Base-by-base conservation (phyloP, 306 rosid genomes). In the Rosa chinensis region DNA sequence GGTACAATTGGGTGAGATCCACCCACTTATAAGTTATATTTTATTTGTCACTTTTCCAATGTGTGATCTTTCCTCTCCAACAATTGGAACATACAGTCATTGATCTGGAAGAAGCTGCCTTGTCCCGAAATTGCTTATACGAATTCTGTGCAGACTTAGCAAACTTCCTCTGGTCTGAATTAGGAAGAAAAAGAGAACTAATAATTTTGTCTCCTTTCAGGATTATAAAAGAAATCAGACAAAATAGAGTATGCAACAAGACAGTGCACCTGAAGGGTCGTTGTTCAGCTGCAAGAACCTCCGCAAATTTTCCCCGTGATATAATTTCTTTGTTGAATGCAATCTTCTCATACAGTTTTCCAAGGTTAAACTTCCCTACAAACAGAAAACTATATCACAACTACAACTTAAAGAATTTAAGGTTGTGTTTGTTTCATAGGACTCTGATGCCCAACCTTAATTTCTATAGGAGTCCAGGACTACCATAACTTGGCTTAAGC, bases 311-410 rank as follows among this genome's bases (percentile, higher is more conserved):
- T 85, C 99, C 99, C 88, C 90, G 85, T 37, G 97, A 92, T 82
- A 95, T 85, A 73, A 91, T 85, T 88, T 95, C 97, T 79, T 92
- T 92, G 87, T 91, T 92, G 87, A 92, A 92, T 63, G 97, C 99
- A 87, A 95, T 91, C 94, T 88, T 95, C 91, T 92, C 98, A 84
- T 92, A 95, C 61, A 95, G 90, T 71, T 91, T 90, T 81, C 89
- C 97, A 78, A 95, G 84, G 86, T 90, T 95, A 77, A 95, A 81
- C 79, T 88, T 95, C 76, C 94, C 99, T 92, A 77, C 67, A 78
- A 83, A 56, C 67, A 77, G 73, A 86, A 32, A 81, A 53, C 37
- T 21, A 52, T 8, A 70, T 25, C 35, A 23, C 18, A 61, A 61
- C 56, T 70, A 47, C 76, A 28, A 28, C 76, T 25, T 25, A 49